Evolutionary conservation across 2,329 filamentous ascomycete species (phyloP).

Genomic region (Aspergillus candidus): DNA sequence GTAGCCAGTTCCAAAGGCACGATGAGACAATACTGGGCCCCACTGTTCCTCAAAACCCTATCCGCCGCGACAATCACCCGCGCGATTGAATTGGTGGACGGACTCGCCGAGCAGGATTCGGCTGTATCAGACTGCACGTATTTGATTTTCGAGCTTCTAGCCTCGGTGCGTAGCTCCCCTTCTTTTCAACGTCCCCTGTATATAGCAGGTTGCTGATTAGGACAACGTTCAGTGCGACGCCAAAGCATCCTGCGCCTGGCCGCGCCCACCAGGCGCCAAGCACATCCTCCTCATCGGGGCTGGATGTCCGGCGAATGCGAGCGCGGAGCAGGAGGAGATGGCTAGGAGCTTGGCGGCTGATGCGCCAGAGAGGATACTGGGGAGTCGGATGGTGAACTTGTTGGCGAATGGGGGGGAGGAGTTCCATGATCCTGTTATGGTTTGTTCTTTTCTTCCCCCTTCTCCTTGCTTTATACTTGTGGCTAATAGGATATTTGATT

Average conservation of each 20-base stretch:
- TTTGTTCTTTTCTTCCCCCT: no score
- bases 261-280: conserved; percentile 3
- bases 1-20: conserved; percentile 5
- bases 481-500: no score
- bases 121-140: conserved; percentile 8
- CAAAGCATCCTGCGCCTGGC: conserved; percentile 6
- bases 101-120: conserved; percentile 1
- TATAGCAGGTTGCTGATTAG: neutral
- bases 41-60: conserved; percentile 3
- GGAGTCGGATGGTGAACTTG: no score
- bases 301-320: conserved; percentile 7
- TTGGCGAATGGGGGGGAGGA: no score
- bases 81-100: conserved; percentile 3
- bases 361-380: no score
- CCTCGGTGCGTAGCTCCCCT: conserved; percentile 2
- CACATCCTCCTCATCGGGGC: conserved; percentile 5
- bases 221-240: conserved; percentile 1
- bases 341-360: neutral
- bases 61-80: conserved; percentile 3
- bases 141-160: conserved; percentile 8
- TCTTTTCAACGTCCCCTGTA: neutral
- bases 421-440: no score
- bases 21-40: conserved; percentile 9
- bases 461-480: no score
- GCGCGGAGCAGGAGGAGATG: conserved; percentile 1